Conservation (phyloP, 306 rosid species). For the Pyrus pyrifolia region DNA sequence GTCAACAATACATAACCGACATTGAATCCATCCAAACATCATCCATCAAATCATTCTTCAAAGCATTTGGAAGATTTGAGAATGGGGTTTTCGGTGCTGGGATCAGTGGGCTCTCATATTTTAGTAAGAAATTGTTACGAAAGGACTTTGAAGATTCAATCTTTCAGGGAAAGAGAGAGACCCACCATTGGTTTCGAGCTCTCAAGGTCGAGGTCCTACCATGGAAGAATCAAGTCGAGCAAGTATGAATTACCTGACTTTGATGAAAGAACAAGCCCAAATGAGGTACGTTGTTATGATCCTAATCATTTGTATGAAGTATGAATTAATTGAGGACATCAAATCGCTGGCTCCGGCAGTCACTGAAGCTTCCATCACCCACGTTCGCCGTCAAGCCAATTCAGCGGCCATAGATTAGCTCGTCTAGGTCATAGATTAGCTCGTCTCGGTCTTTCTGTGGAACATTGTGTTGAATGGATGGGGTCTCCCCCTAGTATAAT, state of each 20-base stretch:
- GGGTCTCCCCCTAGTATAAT: too few species aligned
- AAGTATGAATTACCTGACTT: conserved; percentile 37
- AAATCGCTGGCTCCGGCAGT: too few species aligned
- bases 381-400: too few species aligned
- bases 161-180: conserved; percentile 12
- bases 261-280: conserved; percentile 71
- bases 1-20: background rate
- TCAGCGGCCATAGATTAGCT: too few species aligned
- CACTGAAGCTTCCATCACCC: too few species aligned
- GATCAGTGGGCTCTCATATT: conserved; percentile 39
- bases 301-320: background rate
- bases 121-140: conserved; percentile 24
- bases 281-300: conserved; percentile 36
- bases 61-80: conserved; percentile 1
- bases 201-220: conserved; percentile 19
- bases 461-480: too few species aligned
- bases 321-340: too few species aligned
- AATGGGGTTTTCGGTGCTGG: conserved; percentile 51
- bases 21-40: conserved; percentile 7
- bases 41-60: background rate
- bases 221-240: conserved; percentile 22
- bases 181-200: conserved; percentile 25
- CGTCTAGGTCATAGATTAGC: too few species aligned
- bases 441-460: too few species aligned
- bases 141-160: conserved; percentile 23